Base-by-base conservation (phyloP, 768 basidiomycete species). In the Xerocomellus amylosporus region DNA sequence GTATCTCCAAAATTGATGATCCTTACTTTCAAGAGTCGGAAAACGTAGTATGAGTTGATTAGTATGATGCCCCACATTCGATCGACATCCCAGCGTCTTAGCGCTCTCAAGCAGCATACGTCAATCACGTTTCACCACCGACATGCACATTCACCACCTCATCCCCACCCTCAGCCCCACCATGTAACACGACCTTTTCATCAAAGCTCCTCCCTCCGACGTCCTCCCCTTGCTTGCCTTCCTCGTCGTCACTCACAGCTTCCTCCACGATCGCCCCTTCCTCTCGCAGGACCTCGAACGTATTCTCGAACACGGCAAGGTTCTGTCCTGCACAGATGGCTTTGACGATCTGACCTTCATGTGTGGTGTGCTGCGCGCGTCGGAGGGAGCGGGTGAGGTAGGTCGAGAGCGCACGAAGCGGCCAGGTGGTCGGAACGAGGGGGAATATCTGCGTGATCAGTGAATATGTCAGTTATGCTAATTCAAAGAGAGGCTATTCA, bases 381-480 rank as follows among this genome's bases (percentile, higher is more conserved):
- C 91, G 81, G 54, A 93, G 81, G 4, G 91, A 90, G 15, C 90
- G 85, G 5, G 83, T 73, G 26, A 96, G 75, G 75, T 96, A 94
- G 5, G 86, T 82, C 0, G 90, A 83, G 54, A 95, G 76, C 10
- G 80, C 71, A 19, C 78, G 75, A 14, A 95, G 72, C 1, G 92
- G 82, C 93, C 93, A 96, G 26, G 81, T 75, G 47, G 81, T 66
- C 5, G 93, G 93, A 8, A 95, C 75, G 34, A 83, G 66, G 44
- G 83, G 70, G 54, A 91, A 76, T 54, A 86, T 79, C 85, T 89
- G 58, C n/a, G 50, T 26, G 41, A 38, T 39, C 24, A 36, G 13
- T 33, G 20, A 39, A 51, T 30, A 38, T 19, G 39, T 58, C 39
- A 49, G 53, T 49, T 6, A 37, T 14, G 13, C 8, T 15, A 40